These are phyloP conservation scores for Crithidia acanthocephali DNA, from an alignment of 208 protist genomes.

Conservation along the genomic window DNA sequence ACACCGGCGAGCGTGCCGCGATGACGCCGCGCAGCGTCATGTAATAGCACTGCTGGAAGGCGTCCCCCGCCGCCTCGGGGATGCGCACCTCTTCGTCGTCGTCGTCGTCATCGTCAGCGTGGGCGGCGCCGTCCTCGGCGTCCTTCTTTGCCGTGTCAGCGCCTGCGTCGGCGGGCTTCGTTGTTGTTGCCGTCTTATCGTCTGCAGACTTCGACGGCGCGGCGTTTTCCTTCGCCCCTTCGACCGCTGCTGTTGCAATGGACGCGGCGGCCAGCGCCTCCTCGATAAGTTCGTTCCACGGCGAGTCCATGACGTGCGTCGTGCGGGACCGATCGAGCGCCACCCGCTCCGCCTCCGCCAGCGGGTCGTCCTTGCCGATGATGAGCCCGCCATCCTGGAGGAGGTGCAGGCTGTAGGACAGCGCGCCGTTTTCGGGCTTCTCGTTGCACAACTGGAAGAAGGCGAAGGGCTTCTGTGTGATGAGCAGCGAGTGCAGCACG, in stretches of 20 bases:
- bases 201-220: no score
- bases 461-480: constrained; percentile 59
- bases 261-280: constrained; percentile 22
- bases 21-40: constrained; percentile 76
- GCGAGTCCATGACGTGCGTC: constrained; percentile 35
- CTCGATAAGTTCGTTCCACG: constrained; percentile 52
- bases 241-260: not conserved
- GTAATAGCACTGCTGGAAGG: constrained; percentile 48
- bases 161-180: not conserved
- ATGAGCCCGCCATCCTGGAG: constrained; percentile 75
- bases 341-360: constrained; percentile 46
- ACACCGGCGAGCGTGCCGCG: constrained; percentile 61
- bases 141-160: not conserved
- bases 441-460: constrained; percentile 77
- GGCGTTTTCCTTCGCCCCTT: not conserved
- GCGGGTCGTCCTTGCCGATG: constrained; percentile 41
- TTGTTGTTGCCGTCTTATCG: no score
- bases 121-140: not conserved
- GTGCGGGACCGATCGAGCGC: constrained; percentile 28
- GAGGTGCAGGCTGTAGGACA: constrained; percentile 60
- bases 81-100: constrained; percentile 19
- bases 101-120: not conserved
- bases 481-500: constrained; percentile 78
- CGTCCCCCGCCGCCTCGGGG: constrained; percentile 15
- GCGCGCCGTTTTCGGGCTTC: constrained; percentile 56